Evolutionary conservation across 176 grass and related monocot genomes (phyloP).

Genomic region (Cymbopogon citratus): DNA sequence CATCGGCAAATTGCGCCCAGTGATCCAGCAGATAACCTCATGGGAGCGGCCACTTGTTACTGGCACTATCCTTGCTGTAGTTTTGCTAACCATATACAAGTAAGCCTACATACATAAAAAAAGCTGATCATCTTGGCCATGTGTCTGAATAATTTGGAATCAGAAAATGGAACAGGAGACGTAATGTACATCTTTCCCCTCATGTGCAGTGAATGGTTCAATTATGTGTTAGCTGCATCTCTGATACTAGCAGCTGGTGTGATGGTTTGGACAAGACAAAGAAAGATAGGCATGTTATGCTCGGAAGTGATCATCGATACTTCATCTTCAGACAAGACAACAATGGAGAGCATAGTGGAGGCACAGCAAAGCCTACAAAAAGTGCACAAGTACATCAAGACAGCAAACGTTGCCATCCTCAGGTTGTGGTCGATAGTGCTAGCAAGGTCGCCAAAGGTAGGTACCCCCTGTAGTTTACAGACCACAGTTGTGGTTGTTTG

Average conservation of each 20-base stretch:
- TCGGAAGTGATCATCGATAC: constrained; percentile 56
- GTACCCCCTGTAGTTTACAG: not conserved
- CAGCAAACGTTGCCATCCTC: constrained; percentile 48
- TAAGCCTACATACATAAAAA: constrained; percentile 13
- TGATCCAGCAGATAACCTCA: constrained; percentile 44
- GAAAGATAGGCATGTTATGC: constrained; percentile 33
- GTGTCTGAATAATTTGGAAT: not conserved
- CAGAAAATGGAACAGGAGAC: not conserved
- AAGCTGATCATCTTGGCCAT: not conserved
- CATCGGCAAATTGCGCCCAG: constrained; percentile 33
- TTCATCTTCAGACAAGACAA: constrained; percentile 70
- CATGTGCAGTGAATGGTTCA: constrained; percentile 57
- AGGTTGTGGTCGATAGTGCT: constrained; percentile 62
- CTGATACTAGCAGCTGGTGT: constrained; percentile 26
- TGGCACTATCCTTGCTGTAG: constrained; percentile 17
- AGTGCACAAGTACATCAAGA: constrained; percentile 58
- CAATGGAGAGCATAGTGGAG: constrained; percentile 73
- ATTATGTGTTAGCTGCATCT: constrained; percentile 32
- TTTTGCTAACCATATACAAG: constrained; percentile 70
- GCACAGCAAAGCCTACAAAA: constrained; percentile 59
- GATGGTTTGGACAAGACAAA: constrained; percentile 59
- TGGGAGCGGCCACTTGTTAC: constrained; percentile 60
- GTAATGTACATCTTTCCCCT: not conserved
- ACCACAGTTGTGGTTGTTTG: not conserved
- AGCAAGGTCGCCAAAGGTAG: constrained; percentile 80